phyloP scores from a whole-genome alignment of 1,284 basidiomycete genomes.

The Golubevia pallescens region DNA sequence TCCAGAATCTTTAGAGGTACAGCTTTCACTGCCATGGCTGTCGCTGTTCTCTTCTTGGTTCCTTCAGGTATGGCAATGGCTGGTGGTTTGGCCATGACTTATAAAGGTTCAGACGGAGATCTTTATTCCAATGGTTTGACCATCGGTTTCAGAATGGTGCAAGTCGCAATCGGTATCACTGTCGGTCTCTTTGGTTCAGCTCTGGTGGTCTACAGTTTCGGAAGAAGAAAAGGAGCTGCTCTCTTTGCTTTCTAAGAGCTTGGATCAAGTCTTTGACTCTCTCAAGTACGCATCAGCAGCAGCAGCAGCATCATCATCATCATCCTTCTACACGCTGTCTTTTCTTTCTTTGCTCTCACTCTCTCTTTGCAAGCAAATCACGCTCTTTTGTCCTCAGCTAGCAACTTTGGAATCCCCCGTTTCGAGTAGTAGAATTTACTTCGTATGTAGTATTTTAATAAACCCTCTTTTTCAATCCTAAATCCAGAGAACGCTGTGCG shows the following conservation, averaged over 20 bases:
- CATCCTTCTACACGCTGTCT: background rate
- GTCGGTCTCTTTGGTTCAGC: conserved; percentile 88
- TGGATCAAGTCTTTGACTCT: background rate
- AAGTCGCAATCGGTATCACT: conserved; percentile 86
- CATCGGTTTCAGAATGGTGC: conserved; percentile 72
- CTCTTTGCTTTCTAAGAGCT: conserved; percentile 81
- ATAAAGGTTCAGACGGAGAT: conserved; percentile 70
- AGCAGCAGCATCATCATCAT: no score
- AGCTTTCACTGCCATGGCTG: conserved; percentile 86
- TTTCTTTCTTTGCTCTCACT: background rate
- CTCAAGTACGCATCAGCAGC: background rate
- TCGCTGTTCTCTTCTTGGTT: conserved; percentile 75
- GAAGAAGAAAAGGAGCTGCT: conserved; percentile 78
- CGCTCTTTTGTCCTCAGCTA: no score
- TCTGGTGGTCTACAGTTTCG: conserved; percentile 83
- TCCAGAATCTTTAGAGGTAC: conserved; percentile 85
- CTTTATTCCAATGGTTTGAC: background rate
- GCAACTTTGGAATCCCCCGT: no score
- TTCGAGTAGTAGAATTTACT: no score
- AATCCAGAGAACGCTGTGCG: no score
- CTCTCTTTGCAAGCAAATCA: background rate
- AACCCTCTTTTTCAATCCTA: no score
- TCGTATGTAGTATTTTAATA: no score
- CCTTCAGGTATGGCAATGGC: conserved; percentile 85
- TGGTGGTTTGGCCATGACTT: conserved; percentile 75